Evolutionary conservation across 495 filamentous ascomycete species (phyloP).

Genomic region (Talaromyces trachyspermus): DNA sequence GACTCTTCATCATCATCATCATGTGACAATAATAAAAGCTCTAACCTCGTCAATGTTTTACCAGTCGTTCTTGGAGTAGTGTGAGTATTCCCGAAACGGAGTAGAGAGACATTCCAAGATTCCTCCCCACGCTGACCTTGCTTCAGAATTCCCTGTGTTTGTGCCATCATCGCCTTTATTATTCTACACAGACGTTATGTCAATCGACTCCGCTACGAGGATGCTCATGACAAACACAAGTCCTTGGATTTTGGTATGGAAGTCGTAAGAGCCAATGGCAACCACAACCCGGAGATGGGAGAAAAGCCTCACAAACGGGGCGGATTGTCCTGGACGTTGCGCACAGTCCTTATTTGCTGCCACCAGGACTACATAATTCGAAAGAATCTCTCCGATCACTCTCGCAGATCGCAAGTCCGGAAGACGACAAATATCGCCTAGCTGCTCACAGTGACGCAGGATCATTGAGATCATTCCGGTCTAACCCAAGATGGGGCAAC

Average conservation of each 20-base stretch:
- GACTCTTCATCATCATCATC: not conserved
- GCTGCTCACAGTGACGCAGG: conserved; percentile 51
- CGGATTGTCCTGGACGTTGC: conserved; percentile 77
- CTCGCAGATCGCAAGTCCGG: conserved; percentile 57
- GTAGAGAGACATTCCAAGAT: not conserved
- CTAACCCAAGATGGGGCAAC: conserved; percentile 31
- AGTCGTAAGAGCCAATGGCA: conserved; percentile 26
- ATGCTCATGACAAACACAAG: conserved; percentile 79
- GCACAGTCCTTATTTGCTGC: conserved; percentile 78
- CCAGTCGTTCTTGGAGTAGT: conserved; percentile 74
- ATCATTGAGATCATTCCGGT: conserved; percentile 51
- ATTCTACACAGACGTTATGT: conserved; percentile 72
- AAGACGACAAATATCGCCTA: conserved; percentile 80
- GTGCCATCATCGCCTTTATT: conserved; percentile 59
- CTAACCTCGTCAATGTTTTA: conserved; percentile 52
- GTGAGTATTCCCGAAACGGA: conserved; percentile 48
- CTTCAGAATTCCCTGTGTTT: conserved; percentile 65
- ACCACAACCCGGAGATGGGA: conserved; percentile 32
- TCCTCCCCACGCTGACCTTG: conserved; percentile 22
- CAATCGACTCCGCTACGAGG: conserved; percentile 66
- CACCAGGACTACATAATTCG: conserved; percentile 68
- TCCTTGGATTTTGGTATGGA: conserved; percentile 90
- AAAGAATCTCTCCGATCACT: conserved; percentile 79
- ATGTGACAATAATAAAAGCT: conserved; percentile 51
- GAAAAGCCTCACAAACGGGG: conserved; percentile 37